phyloP scores from a whole-genome alignment of 192 early-diverging fungal genomes.

The Phlyctochytrium bullatum region DNA sequence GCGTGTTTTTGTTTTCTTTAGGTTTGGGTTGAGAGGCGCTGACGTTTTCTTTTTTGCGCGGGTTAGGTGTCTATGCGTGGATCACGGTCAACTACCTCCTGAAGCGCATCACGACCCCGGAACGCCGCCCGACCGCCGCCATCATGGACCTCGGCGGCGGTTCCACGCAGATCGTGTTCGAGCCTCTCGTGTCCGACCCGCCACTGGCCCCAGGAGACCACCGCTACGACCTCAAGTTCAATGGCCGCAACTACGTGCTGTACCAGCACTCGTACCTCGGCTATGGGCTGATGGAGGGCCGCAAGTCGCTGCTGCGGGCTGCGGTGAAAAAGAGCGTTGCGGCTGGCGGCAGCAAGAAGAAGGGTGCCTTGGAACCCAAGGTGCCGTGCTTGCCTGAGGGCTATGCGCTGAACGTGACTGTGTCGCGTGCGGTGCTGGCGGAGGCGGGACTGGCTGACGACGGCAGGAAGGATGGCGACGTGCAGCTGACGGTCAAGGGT shows the following conservation, averaged over 20 bases:
- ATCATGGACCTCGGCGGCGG: conserved; percentile 96
- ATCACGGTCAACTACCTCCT: conserved; percentile 95
- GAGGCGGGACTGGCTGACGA: conserved; percentile 40
- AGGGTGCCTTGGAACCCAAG: conserved; percentile 8
- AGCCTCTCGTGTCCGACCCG: conserved; percentile 52
- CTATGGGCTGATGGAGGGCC: conserved; percentile 87
- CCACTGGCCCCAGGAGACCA: conserved; percentile 68
- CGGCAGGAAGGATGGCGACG: conserved; percentile 18
- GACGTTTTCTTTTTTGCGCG: conserved; percentile 9
- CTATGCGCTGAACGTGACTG: conserved; percentile 4
- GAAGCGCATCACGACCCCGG: conserved; percentile 53
- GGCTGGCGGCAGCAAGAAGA: conserved; percentile 6
- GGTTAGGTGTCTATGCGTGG: conserved; percentile 96
- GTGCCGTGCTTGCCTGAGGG: conserved; percentile 69
- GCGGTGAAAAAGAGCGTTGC: conserved; percentile 34
- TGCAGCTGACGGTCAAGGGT: not conserved
- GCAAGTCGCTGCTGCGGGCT: conserved; percentile 64
- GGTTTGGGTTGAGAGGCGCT: no score
- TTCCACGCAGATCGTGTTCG: conserved; percentile 97
- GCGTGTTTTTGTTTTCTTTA: not conserved
- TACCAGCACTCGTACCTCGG: conserved; percentile 96
- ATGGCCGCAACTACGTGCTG: conserved; percentile 69
- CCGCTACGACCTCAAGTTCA: conserved; percentile 67
- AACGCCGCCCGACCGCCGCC: conserved; percentile 68
- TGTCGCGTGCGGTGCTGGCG: conserved; percentile 29